A percentile compares a stretch with the other conserved stretches of the same genome.
Evolutionary conservation across 2,329 filamentous ascomycete species (phyloP).

Genomic region (Colletotrichum spinosum): DNA sequence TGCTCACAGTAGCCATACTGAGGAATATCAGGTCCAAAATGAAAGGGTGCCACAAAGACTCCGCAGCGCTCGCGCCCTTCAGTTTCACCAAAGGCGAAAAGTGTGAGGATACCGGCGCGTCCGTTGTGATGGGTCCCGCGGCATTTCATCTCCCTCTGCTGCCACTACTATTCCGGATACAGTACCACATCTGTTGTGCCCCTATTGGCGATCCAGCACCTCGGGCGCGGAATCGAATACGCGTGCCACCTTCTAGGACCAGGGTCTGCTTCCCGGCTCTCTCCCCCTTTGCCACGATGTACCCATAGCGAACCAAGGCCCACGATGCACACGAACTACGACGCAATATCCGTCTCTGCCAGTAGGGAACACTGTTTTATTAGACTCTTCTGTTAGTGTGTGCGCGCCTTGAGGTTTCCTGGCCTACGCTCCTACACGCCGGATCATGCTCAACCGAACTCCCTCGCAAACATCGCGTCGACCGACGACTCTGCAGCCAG

Average conservation of each 20-base stretch:
- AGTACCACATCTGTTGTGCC: constrained; percentile 6
- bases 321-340: no score
- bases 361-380: no score
- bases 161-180: neutral
- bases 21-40: constrained; percentile 6
- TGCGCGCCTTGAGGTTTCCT: no score
- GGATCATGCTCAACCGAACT: neutral
- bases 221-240: constrained; percentile 24
- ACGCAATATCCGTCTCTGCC: no score
- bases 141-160: neutral
- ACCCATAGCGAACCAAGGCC: no score
- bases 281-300: neutral
- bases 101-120: constrained; percentile 10
- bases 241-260: constrained; percentile 20
- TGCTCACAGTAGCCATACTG: neutral
- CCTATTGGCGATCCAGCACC: constrained; percentile 31
- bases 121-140: constrained; percentile 14
- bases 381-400: no score
- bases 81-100: constrained; percentile 23
- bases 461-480: neutral
- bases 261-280: constrained; percentile 17
- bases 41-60: constrained; percentile 28
- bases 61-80: constrained; percentile 30
- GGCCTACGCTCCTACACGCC: neutral
- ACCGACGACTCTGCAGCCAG: no score